Evolutionary conservation across 2,329 filamentous ascomycete species (phyloP).

Genomic region (Aspergillus sp.): DNA sequence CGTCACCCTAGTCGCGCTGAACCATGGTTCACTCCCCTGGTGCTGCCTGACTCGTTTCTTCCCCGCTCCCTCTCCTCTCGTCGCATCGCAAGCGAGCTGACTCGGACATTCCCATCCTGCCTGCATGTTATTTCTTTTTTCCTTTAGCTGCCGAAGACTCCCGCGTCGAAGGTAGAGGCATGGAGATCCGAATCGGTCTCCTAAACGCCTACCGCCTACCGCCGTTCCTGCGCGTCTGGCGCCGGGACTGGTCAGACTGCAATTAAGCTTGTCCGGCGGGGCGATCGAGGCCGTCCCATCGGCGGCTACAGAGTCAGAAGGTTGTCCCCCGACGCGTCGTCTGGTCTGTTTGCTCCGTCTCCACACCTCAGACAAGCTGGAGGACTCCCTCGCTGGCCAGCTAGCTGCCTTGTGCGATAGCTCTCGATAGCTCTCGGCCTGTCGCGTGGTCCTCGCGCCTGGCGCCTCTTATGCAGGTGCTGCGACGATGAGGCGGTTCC

Average conservation of each 20-base stretch:
- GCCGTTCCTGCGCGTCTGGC: slow-evolving; percentile 1
- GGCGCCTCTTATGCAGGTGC: slow-evolving; percentile 19
- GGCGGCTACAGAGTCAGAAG: not conserved
- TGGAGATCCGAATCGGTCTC: not conserved
- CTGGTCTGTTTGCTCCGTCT: too few relatives aligned
- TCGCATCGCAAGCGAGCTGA: not conserved
- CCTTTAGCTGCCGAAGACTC: too few relatives aligned
- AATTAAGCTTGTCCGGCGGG: slow-evolving; percentile 21
- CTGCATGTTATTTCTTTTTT: not conserved
- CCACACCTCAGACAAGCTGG: too few relatives aligned
- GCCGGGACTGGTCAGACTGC: slow-evolving; percentile 9
- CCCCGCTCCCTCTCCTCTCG: not conserved
- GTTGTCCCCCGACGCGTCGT: too few relatives aligned
- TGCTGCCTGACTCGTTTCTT: not conserved
- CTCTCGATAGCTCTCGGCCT: too few relatives aligned
- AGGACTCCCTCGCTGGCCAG: too few relatives aligned
- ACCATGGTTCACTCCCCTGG: not conserved
- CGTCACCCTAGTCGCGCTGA: not conserved
- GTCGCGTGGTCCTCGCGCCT: too few relatives aligned
- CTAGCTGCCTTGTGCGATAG: too few relatives aligned
- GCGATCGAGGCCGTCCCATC: slow-evolving; percentile 19
- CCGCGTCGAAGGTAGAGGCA: too few relatives aligned
- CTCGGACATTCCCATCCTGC: not conserved
- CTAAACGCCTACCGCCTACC: not conserved
- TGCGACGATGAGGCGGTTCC: not conserved